A percentile compares a stretch with the other conserved stretches of the same genome.
These are phyloP conservation scores for Clavispora asparagi DNA, from an alignment of 805 yeast species.

Conservation along the genomic window DNA sequence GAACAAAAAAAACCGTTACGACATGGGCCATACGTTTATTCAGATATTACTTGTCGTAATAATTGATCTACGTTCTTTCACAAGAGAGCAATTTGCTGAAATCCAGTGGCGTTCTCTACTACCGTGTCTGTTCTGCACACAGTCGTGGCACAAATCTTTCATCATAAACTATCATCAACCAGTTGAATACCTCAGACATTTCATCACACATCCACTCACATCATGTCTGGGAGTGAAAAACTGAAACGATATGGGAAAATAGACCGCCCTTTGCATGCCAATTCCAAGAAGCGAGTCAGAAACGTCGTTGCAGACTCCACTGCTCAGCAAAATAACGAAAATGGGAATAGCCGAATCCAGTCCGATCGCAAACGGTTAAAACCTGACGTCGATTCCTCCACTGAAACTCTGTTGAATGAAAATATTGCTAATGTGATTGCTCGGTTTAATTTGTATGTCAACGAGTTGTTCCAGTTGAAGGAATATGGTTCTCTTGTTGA, in stretches of 20 bases:
- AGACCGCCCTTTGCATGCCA: neutral
- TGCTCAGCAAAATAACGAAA: neutral
- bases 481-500: slow-evolving; percentile 57
- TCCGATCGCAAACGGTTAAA: neutral
- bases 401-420: neutral
- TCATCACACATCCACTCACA: neutral
- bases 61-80: no score
- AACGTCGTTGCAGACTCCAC: neutral
- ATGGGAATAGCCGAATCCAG: neutral
- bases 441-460: slow-evolving; percentile 44
- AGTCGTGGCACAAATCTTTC: slow-evolving; percentile 1
- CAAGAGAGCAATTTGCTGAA: no score
- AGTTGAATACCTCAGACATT: neutral
- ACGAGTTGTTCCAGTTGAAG: slow-evolving; percentile 60
- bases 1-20: no score
- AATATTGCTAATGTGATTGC: slow-evolving; percentile 34
- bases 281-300: neutral
- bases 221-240: neutral
- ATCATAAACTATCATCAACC: neutral
- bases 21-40: no score
- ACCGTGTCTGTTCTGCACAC: neutral
- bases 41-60: no score
- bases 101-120: neutral
- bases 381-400: neutral
- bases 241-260: neutral